Conservation (phyloP, 768 basidiomycete genomes). For the Serendipita sp. region DNA sequence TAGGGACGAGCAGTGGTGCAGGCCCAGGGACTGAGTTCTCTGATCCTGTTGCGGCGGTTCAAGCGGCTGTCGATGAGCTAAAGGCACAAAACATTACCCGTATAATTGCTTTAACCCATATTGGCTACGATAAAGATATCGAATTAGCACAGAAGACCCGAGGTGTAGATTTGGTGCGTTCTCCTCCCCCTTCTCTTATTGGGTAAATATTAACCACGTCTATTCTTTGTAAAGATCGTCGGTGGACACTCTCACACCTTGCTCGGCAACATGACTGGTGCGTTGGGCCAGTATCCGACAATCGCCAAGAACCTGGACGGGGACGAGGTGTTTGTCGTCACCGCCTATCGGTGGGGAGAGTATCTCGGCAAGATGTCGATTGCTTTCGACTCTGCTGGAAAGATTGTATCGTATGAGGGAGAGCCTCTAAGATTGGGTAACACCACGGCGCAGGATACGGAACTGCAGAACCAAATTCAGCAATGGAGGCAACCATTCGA, state of each 20-base stretch:
- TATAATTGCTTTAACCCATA: slow-evolving; percentile 30
- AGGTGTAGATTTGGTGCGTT: slow-evolving; percentile 22
- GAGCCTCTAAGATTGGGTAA: slow-evolving; percentile 28
- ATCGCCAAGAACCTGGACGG: slow-evolving; percentile 26
- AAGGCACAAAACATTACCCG: slow-evolving; percentile 22
- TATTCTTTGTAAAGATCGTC: slow-evolving; percentile 15
- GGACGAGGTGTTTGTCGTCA: slow-evolving; percentile 32
- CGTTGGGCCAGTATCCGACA: slow-evolving; percentile 29
- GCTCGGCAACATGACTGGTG: slow-evolving; percentile 24
- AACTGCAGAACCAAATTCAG: slow-evolving; percentile 23
- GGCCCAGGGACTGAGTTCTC: slow-evolving; percentile 24
- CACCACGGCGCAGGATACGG: slow-evolving; percentile 20
- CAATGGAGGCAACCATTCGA: slow-evolving; percentile 27
- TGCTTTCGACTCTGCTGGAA: slow-evolving; percentile 24
- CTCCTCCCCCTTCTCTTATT: background rate
- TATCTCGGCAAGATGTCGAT: slow-evolving; percentile 30
- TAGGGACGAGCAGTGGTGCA: slow-evolving; percentile 4
- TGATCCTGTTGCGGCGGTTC: slow-evolving; percentile 23
- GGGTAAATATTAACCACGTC: background rate
- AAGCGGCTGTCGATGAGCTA: slow-evolving; percentile 24
- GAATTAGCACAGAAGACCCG: slow-evolving; percentile 23
- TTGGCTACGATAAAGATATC: slow-evolving; percentile 29
- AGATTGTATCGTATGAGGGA: slow-evolving; percentile 25
- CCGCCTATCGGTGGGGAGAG: slow-evolving; percentile 31
- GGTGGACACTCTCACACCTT: slow-evolving; percentile 33